Percentiles rank a stretch among this genome's conserved stretches.
Evolutionary conservation across 129 eudicot genomes (phyloP).

Genomic region (Sambucus nigra): DNA sequence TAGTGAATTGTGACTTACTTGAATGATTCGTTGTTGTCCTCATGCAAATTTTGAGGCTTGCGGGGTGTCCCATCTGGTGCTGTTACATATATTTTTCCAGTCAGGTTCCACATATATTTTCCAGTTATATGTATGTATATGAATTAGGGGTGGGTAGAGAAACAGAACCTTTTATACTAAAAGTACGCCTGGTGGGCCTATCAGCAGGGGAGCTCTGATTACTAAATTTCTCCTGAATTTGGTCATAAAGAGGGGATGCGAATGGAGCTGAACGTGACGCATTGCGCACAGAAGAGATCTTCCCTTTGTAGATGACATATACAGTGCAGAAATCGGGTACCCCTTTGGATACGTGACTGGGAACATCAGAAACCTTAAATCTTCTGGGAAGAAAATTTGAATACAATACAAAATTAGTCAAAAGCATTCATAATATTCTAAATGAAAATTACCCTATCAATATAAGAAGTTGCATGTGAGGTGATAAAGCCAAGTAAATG

Average conservation of each 20-base stretch:
- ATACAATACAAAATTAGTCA: not conserved
- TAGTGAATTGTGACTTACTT: conserved; percentile 8
- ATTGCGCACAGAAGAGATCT: conserved; percentile 56
- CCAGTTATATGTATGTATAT: not conserved
- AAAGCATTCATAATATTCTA: no score
- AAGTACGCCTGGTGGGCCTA: conserved; percentile 21
- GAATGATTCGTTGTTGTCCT: conserved; percentile 9
- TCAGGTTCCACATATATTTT: not conserved
- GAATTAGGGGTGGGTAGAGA: not conserved
- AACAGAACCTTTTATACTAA: conserved; percentile 31
- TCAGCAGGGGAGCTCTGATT: conserved; percentile 10
- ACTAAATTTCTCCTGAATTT: conserved; percentile 20
- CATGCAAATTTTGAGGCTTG: conserved; percentile 12
- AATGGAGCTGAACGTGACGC: conserved; percentile 51
- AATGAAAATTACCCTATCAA: no score
- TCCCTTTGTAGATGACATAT: conserved; percentile 68
- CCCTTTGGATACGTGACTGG: conserved; percentile 36
- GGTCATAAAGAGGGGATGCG: conserved; percentile 37
- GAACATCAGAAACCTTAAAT: conserved; percentile 48
- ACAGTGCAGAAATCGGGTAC: conserved; percentile 76
- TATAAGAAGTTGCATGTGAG: no score
- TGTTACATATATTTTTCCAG: no score
- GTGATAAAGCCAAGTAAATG: no score
- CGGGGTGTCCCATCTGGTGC: conserved; percentile 15
- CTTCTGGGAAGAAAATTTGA: conserved; percentile 24